Evolutionary conservation across 352 stramenopile species (phyloP).

Genomic region (Globisporangium abappressorium): DNA sequence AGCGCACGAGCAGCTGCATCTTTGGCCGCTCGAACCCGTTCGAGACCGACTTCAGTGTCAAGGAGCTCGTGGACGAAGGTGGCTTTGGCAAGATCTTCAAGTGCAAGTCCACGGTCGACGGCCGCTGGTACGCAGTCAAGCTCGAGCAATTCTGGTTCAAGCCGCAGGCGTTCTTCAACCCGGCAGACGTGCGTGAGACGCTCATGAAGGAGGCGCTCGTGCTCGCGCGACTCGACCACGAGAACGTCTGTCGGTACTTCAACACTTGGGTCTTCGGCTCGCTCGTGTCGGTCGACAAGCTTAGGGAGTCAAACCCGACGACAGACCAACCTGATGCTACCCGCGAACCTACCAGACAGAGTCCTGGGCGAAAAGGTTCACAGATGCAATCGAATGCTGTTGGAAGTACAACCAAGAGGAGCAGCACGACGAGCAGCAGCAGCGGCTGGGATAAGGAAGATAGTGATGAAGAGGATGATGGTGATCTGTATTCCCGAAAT

Average conservation of each 20-base stretch:
- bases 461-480: slow-evolving; percentile 16
- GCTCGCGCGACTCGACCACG: slow-evolving; percentile 90
- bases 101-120: slow-evolving; percentile 68
- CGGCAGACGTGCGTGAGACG: slow-evolving; percentile 83
- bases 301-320: slow-evolving; percentile 10
- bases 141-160: slow-evolving; percentile 84
- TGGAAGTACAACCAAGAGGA: not conserved
- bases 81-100: slow-evolving; percentile 81
- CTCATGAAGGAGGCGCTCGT: slow-evolving; percentile 92
- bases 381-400: not conserved
- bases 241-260: slow-evolving; percentile 94
- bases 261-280: slow-evolving; percentile 78
- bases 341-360: not conserved
- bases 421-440: slow-evolving; percentile 1
- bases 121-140: slow-evolving; percentile 76
- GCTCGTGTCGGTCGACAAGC: slow-evolving; percentile 54
- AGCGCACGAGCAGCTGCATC: slow-evolving; percentile 31
- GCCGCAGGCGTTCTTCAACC: slow-evolving; percentile 75
- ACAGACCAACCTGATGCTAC: not conserved
- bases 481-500: slow-evolving; percentile 17
- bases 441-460: not conserved
- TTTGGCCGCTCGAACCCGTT: slow-evolving; percentile 76
- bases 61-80: slow-evolving; percentile 65
- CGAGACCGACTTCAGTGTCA: slow-evolving; percentile 70
- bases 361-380: not conserved